Evolutionary conservation across 148 eudicot genomes (phyloP), one percentile per base, ranked within the genome.

Genomic region (Camellia granthamiana): DNA sequence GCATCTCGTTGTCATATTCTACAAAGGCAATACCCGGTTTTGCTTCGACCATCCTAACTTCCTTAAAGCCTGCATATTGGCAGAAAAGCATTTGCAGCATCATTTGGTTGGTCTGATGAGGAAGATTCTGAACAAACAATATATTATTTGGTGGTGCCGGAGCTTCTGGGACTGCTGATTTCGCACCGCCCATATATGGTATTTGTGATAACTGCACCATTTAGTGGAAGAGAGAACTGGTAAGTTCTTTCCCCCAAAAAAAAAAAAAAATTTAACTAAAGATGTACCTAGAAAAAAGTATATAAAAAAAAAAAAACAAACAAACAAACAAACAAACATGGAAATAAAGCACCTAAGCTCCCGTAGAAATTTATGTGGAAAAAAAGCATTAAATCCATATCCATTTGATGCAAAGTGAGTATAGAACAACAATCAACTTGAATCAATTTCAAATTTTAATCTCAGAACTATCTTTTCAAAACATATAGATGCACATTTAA

Each of bases 21-120:
- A 95, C 91, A 55, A 95, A 95, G n/a, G 99, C 97, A 85, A 95
- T 95, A 14, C 99, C 98, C 0, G 99, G 99, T 79, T 91, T 95
- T 38, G 97, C 97, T 84, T 95, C 99, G 51, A 95, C 88, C 97
- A 92, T 95, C 59, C 99, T 86, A 69, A 93, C 98, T 85, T 95
- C 99, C 90, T 95, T 95, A 71, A 93, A 95, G 72, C 99, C 99
- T 6, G 87, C 86, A 81, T 90, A 90, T 71, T 91, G 98, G 81
- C 87, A 79, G 82, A 92, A 93, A 30, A 95, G 92, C 92, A 95
- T 88, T 77, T 94, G 95, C 67, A 95, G 92, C 95, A 91, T 89
- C 89, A 90, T 86, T 21, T 93, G 83, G 68, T 84, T 90, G 42
- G 98, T 91, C 77, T 95, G 90, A 78, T 93, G 99, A 1, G 93